Conservation (phyloP, 2,329 filamentous ascomycete species). For the Zymoseptoria brevis region DNA sequence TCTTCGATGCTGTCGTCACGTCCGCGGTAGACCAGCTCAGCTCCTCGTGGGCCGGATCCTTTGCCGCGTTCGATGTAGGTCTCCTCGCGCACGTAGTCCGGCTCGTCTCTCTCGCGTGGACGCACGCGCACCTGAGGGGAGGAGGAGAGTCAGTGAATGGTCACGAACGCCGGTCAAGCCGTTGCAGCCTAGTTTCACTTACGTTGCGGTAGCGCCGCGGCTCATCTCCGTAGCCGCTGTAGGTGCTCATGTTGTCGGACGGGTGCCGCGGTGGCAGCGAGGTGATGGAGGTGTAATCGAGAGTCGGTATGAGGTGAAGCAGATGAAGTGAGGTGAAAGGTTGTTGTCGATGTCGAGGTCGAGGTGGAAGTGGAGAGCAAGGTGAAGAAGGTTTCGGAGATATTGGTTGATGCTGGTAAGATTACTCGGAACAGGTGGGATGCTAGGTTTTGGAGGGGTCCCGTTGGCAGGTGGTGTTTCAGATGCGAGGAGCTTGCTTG, state of each 20-base stretch:
- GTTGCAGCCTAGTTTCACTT: slow-evolving; percentile 8
- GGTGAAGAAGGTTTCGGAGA: background rate
- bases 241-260: slow-evolving; percentile 39
- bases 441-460: slow-evolving; percentile 3
- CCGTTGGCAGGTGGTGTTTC: background rate
- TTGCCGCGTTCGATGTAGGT: slow-evolving; percentile 43
- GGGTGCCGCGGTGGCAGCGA: background rate
- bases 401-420: background rate
- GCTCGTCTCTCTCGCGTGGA: slow-evolving; percentile 42
- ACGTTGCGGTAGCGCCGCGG: slow-evolving; percentile 37
- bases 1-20: slow-evolving; percentile 81
- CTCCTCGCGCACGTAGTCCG: slow-evolving; percentile 44
- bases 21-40: slow-evolving; percentile 43
- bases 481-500: slow-evolving; percentile 1
- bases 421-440: slow-evolving; percentile 3
- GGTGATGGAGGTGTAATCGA: background rate
- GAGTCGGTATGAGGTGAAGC: background rate
- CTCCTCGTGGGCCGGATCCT: slow-evolving; percentile 32
- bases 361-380: background rate
- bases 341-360: background rate
- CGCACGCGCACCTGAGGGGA: slow-evolving; percentile 28
- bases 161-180: background rate
- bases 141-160: slow-evolving; percentile 1
- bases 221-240: slow-evolving; percentile 43
- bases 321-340: background rate